Base-by-base conservation (phyloP, 73 alveolate species). In the Paraurostyla sp. region DNA sequence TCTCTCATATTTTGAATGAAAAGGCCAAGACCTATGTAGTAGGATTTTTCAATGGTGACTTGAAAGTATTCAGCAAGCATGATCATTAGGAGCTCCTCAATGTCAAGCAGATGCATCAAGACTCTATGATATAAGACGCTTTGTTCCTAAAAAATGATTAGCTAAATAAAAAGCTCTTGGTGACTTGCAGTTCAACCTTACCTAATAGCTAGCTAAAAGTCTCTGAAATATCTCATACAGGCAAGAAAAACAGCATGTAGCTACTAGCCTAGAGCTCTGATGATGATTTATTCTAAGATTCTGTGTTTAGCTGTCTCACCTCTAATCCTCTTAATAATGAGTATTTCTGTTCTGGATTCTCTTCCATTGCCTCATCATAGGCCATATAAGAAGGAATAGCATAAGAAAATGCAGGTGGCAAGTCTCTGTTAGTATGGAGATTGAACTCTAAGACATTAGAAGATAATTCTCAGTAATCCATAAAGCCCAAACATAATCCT, bases 1-100 rank as follows among this genome's bases (percentile, higher is more conserved):
- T 78, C 1, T 43, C 58, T 43, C 80, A 78, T 15, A 78, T 69
- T 41, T 25, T 42, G 35, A 78, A 78, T 29, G 89, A 78, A 27
- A 78, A 52, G 27, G 80, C 89, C 76, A 78, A 78, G 80, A 78
- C 76, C 41, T 78, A 78, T 78, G 60, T 52, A 35, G 89, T 78
- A 35, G 80, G 80, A 7, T 78, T 52, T 60, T 78, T 78, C 60
- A 52, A 78, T 52, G 89, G 89, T n/a, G 69, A 50, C 16, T 41
- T 78, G 9, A 78, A 78, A 41, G 38, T 78, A 0, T 78, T 52
- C 43, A 54, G 38, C 60, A 78, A 52, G 41, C n/a, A 38, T 0
- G 59, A 50, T 43, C 40, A 50, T 40, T 6, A 36, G 45, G 87
- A 75, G 73, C 32, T 78, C 25, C 30, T 30, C 25, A 32, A 16